Base-by-base conservation (phyloP, 2,329 filamentous ascomycete genomes). In the Rutstroemia sp. region DNA sequence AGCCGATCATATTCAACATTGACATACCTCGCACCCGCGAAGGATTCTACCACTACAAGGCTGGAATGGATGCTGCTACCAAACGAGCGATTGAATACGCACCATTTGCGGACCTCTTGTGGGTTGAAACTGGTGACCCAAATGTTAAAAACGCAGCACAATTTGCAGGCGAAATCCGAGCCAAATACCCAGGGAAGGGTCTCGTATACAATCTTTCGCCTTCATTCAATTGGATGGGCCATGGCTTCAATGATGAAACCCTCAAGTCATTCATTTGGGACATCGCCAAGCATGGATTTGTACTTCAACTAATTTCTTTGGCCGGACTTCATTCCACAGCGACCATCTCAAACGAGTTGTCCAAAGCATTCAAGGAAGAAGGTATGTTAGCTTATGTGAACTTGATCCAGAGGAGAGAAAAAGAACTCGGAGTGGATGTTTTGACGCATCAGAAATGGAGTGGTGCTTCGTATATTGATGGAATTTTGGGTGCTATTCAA, bases 301-400 rank as follows among this genome's bases (percentile, higher is more conserved):
- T 83, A 9, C 72, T 87, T 65, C 84, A 87, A 73, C 76, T 87
- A 27, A 80, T 87, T 58, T 85, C 81, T 16, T 75, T 87, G 14
- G 84, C 84, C 0, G 84, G 84, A 16, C 68, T 87, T 54, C 84
- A 87, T 70, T 84, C 80, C 62, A 86, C 79, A 42, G 84, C 84
- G 4, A 79, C 81, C 16, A 80, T 82, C 49, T 80, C 80, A 17
- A 79, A 84, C 57, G 89, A 96, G 74, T 78, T 99, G 17, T 87
- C 90, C 9, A 82, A 82, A 58, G 81, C 78, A 6, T 99, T 95
- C 76, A 95, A 90, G 76, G 81, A 84, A 14, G 88, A 96, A 55
- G 94, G 94, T 54, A 99, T 99, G 94, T 79, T 94, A 67, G 92
- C 94, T 0, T 99, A 99, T 68, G 94, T 97, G n/a, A 88, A 96